Percentiles rank a stretch among this genome's conserved stretches.
These are phyloP conservation scores for Handroanthus guayacan DNA, from an alignment of 257 asterid genomes.

Conservation along the genomic window DNA sequence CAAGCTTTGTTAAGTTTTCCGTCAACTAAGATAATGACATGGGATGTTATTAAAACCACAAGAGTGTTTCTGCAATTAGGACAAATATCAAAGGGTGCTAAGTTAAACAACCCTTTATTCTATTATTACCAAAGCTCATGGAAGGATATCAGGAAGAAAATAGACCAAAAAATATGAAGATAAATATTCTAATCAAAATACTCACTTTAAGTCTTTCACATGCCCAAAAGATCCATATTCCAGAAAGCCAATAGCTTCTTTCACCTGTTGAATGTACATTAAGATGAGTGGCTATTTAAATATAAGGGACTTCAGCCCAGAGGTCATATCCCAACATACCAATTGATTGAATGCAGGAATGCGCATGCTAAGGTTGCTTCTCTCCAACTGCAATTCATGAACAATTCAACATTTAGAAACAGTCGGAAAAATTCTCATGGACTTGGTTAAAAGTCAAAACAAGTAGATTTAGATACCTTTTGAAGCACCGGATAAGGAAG, in stretches of 20 bases:
- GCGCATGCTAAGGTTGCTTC: slow-evolving; percentile 64
- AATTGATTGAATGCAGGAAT: slow-evolving; percentile 59
- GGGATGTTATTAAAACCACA: too few species aligned
- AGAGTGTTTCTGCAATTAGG: too few species aligned
- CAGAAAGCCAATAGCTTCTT: slow-evolving; percentile 71
- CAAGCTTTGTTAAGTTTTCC: too few species aligned
- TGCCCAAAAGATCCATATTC: slow-evolving; percentile 58
- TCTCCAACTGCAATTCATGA: slow-evolving; percentile 68
- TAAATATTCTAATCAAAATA: background rate
- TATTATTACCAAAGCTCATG: background rate
- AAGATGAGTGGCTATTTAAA: slow-evolving; percentile 14
- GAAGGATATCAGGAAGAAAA: background rate
- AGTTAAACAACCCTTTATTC: too few species aligned
- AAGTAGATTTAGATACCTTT: slow-evolving; percentile 55
- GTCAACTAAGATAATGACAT: too few species aligned
- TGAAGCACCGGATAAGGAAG: slow-evolving; percentile 66
- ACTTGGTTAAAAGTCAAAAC: background rate
- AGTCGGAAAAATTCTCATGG: slow-evolving; percentile 7
- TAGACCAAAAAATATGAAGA: background rate
- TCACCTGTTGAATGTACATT: slow-evolving; percentile 58
- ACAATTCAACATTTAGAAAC: slow-evolving; percentile 28
- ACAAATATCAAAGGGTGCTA: too few species aligned
- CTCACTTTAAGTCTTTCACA: slow-evolving; percentile 67
- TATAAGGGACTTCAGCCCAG: slow-evolving; percentile 10
- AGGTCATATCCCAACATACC: slow-evolving; percentile 53